These are phyloP conservation scores for Daedaleopsis nitida DNA, from an alignment of 768 basidiomycete species.

Conservation along the genomic window DNA sequence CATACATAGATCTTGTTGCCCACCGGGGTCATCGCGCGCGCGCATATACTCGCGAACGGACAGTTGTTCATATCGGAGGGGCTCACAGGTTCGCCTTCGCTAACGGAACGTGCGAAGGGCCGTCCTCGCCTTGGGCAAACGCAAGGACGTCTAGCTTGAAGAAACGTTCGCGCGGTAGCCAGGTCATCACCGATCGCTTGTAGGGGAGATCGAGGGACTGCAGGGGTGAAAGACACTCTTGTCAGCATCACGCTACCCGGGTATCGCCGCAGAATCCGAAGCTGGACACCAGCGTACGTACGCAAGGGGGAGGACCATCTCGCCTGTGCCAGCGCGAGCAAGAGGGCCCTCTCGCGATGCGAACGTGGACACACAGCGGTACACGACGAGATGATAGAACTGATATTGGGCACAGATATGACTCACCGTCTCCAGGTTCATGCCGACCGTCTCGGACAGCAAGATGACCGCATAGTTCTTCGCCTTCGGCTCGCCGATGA, in stretches of 20 bases:
- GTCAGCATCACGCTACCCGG: neutral
- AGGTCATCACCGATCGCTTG: slow-evolving; percentile 24
- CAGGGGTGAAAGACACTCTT: neutral
- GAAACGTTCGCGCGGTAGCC: slow-evolving; percentile 21
- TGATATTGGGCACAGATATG: too few species aligned
- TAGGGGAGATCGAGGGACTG: slow-evolving; percentile 25
- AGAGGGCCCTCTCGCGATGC: neutral
- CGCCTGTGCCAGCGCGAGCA: neutral
- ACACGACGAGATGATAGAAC: too few species aligned
- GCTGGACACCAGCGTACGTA: neutral
- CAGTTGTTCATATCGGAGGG: neutral
- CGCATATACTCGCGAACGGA: neutral
- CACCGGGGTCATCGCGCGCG: too few species aligned
- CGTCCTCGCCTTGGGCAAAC: slow-evolving; percentile 10
- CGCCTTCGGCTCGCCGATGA: slow-evolving; percentile 45
- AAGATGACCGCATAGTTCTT: slow-evolving; percentile 35
- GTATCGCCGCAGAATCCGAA: too few species aligned
- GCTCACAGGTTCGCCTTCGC: neutral
- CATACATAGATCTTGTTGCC: neutral
- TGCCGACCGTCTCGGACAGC: slow-evolving; percentile 13
- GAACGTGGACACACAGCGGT: too few species aligned
- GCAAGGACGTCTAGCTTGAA: slow-evolving; percentile 18
- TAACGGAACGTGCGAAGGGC: neutral
- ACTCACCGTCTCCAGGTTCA: slow-evolving; percentile 19
- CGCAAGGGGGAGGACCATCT: neutral